Conservation (phyloP, 768 basidiomycete genomes). For the Amanita subjunquillea region DNA sequence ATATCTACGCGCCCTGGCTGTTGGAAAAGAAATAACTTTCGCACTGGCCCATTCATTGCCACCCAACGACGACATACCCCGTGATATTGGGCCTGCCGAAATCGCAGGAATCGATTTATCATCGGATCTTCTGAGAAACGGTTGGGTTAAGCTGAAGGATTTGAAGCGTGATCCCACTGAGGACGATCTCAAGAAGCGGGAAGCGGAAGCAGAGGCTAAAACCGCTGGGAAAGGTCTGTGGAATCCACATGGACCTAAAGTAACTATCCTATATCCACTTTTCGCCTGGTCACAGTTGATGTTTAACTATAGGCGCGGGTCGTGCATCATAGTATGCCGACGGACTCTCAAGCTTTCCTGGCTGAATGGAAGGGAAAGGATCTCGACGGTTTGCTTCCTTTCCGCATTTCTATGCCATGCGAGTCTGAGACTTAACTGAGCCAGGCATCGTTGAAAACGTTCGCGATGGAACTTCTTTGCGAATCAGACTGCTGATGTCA, state of each 20-base stretch:
- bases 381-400: constrained; percentile 57
- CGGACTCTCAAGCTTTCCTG: constrained; percentile 82
- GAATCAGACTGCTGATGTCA: constrained; percentile 81
- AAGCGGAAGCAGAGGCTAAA: constrained; percentile 70
- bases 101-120: constrained; percentile 65
- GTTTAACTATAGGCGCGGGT: constrained; percentile 41
- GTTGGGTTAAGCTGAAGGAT: constrained; percentile 94
- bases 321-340: constrained; percentile 82
- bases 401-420: not conserved
- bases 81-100: constrained; percentile 74
- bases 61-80: constrained; percentile 61
- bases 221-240: constrained; percentile 72
- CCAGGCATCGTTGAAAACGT: constrained; percentile 90
- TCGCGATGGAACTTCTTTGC: constrained; percentile 83
- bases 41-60: constrained; percentile 72
- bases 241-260: constrained; percentile 75
- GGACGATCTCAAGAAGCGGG: constrained; percentile 61
- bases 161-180: constrained; percentile 74
- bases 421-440: not conserved
- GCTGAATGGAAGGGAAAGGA: constrained; percentile 86
- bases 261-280: constrained; percentile 13
- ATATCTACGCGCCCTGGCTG: constrained; percentile 73
- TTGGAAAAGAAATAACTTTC: constrained; percentile 89
- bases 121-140: constrained; percentile 69
- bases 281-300: not conserved